Base-by-base conservation (phyloP, 169 alveolate genomes). In the Theileria luwenshuni region DNA sequence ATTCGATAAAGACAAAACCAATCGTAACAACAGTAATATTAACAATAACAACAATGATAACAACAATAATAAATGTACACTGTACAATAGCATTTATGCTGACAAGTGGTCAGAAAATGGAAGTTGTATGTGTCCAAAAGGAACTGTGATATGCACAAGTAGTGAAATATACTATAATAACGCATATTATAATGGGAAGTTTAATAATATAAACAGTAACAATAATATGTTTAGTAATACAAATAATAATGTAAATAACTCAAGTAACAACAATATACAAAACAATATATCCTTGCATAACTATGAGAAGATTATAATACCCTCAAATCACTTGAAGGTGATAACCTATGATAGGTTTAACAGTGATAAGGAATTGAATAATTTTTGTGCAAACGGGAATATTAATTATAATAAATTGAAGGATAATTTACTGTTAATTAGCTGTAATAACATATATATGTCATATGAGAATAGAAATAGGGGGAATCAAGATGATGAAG, bases 341-440 rank as follows among this genome's bases (percentile, higher is more conserved):
- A 54, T 69, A 7, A 70, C 89, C 7, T 81, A 67, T 38, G 81
- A 69, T 28, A 21, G 3, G 8, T 72, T 81, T 28, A 3, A 58
- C 32, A 49, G 23, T 15, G 81, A 56, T 17, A 17, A 47, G 8
- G 76, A 74, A 51, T 42, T 81, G 0, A 59, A n/a, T 35, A 72
- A 74, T 41, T 81, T 32, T 33, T 81, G 89, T 41, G 70, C 89
- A 17, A 65, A 69, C 1, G 89, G 89, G 21, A 61, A 32, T 17
- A 12, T 35, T n/a, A 58, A 67, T 28, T n/a, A 64, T 32, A 19
- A 13, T 8, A 54, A 41, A 54, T 30, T 68, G 2, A 30, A n/a
- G n/a, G 63, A 81, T 15, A 48, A 68, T 17, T 38, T 69, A 2
- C 17, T 81, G 6, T 42, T 63, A 63, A 25, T 69, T 1, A 70